These are phyloP conservation scores for Corynascus novoguineensis DNA, from an alignment of 495 filamentous ascomycete genomes.

Conservation along the genomic window DNA sequence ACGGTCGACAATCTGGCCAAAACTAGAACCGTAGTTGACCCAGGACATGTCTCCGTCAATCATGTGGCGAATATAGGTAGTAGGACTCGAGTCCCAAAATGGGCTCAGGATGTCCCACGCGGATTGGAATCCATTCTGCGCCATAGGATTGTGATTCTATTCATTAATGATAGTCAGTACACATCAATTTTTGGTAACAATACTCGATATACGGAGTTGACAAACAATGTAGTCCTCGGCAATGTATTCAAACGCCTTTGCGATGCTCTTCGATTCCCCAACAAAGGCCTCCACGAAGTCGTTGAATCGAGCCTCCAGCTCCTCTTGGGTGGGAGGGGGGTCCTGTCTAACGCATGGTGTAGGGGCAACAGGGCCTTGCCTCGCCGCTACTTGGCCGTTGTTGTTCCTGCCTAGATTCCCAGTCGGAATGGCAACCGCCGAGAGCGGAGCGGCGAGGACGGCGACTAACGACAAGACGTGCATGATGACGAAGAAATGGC, in stretches of 20 bases:
- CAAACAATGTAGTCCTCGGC: slow-evolving; percentile 34
- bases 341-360: slow-evolving; percentile 13
- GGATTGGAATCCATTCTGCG: slow-evolving; percentile 33
- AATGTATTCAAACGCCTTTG: slow-evolving; percentile 36
- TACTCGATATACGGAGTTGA: neutral
- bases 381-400: neutral
- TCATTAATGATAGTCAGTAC: neutral
- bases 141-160: slow-evolving; percentile 39
- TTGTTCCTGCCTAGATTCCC: slow-evolving; percentile 15
- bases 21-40: slow-evolving; percentile 30
- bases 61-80: slow-evolving; percentile 27
- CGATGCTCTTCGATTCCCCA: slow-evolving; percentile 31
- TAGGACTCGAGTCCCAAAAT: slow-evolving; percentile 27
- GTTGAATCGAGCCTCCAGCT: slow-evolving; percentile 25
- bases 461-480: neutral
- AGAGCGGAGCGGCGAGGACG: neutral
- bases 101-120: slow-evolving; percentile 33
- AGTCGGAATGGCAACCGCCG: slow-evolving; percentile 1
- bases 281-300: slow-evolving; percentile 35
- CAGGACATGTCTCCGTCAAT: slow-evolving; percentile 32
- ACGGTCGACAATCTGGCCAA: slow-evolving; percentile 36
- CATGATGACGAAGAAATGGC: neutral
- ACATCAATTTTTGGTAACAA: neutral
- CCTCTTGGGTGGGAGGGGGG: slow-evolving; percentile 23
- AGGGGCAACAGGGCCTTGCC: neutral